Base-by-base conservation (phyloP, 140 eudicot genomes). In the Erigeron philadelphicus region DNA sequence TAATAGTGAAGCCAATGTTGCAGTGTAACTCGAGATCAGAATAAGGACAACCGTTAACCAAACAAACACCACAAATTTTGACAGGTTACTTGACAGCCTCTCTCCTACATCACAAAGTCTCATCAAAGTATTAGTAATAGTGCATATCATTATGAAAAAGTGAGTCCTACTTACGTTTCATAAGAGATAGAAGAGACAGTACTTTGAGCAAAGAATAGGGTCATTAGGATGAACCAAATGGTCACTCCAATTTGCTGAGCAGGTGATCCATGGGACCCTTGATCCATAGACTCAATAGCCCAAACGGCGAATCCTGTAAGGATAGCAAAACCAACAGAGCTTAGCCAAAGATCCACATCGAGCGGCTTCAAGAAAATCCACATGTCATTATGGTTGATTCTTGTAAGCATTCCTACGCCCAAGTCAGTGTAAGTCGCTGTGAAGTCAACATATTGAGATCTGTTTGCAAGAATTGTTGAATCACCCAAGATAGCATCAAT, bases 381-480 rank as follows among this genome's bases (percentile, higher is more conserved):
- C 67, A 40, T 61, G 67, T 61, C 67, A 61, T 50, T 61, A 11
- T 71, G 40, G 13, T 56, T 40, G 25, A 58, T 53, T 66, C 53
- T 60, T 19, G 74, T 72, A 19, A 83, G 46, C 18, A 68, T 72
- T 23, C 69, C 80, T 16, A 72, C 49, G 7, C 88, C 88, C 7
- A 70, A 12, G 3, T 80, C 80, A 0, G 82, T 72, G 71, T 40
- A 80, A 43, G 88, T 67, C 8, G 61, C 64, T 6, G 84, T 79
- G 79, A 76, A 83, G 53, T 83, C 82, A 12, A 83, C 88, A 44
- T 56, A 70, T 18, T 13, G 11, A 10, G 82, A 67, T 78, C 82
- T 68, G 67, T 61, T 61, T 11, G 9, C 66, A 61, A 61, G 66
- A 61, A 40, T 61, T 12, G 67, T 40, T 61, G 67, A 40, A 40